Conservation (phyloP, 2,329 filamentous ascomycete species). For the Trichoderma lentiforme region DNA sequence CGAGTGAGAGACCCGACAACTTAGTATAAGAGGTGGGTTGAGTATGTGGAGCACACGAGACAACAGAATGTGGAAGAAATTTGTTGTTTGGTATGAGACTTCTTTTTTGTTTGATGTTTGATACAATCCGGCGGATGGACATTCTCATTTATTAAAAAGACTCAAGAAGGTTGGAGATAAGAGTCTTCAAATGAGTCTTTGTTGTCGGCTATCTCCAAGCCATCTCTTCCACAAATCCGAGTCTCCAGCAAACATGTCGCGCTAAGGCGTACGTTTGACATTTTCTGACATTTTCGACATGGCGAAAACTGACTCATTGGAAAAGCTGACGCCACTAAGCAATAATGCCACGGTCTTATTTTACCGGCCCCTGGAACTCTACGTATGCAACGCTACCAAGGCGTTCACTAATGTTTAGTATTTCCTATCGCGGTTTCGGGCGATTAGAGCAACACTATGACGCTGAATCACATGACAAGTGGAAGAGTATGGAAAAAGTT, state of each 20-base stretch:
- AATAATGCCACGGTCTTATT: neutral
- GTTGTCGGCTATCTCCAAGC: neutral
- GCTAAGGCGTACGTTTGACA: constrained; percentile 10
- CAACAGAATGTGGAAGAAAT: neutral
- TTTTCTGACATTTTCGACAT: constrained; percentile 12
- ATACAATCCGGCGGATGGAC: neutral
- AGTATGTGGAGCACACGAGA: neutral
- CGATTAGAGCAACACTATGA: neutral
- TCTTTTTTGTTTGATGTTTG: neutral
- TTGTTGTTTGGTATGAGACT: neutral
- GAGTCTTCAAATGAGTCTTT: neutral
- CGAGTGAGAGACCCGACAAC: neutral
- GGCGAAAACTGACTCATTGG: neutral
- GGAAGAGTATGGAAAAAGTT: neutral
- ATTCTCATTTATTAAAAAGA: neutral
- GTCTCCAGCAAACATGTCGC: neutral
- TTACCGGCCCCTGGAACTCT: neutral
- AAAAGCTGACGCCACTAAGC: constrained; percentile 3
- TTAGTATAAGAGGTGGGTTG: neutral
- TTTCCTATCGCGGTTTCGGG: neutral
- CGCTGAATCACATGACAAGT: neutral
- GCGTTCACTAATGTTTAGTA: too few relatives aligned
- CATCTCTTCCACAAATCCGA: neutral
- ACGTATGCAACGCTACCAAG: neutral
- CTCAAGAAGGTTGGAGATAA: neutral